Evolutionary conservation across 805 yeast species (phyloP).

Genomic region (Ogataea siamensis): DNA sequence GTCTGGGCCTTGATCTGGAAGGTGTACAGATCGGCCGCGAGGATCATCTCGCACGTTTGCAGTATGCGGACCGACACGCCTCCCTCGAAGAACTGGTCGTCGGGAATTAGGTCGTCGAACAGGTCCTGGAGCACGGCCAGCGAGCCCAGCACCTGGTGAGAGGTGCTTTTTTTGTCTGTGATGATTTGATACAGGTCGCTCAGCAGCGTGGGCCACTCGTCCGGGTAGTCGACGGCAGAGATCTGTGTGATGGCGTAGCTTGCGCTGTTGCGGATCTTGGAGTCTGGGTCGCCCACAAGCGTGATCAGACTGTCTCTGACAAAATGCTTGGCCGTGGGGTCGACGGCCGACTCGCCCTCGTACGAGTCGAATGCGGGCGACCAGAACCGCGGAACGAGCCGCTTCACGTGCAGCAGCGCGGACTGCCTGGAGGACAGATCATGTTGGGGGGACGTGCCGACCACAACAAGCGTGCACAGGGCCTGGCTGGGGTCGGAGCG

Average conservation of each 20-base stretch:
- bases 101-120: conserved; percentile 82
- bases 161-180: conserved; percentile 31
- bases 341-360: conserved; percentile 52
- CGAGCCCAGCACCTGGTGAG: conserved; percentile 48
- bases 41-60: conserved; percentile 45
- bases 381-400: conserved; percentile 75
- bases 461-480: conserved; percentile 40
- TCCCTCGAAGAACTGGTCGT: conserved; percentile 79
- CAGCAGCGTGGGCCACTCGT: conserved; percentile 85
- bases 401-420: conserved; percentile 62
- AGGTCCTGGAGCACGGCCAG: conserved; percentile 67
- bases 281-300: conserved; percentile 45
- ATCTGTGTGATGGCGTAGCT: conserved; percentile 80
- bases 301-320: conserved; percentile 52
- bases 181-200: conserved; percentile 41
- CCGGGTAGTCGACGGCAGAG: conserved; percentile 89
- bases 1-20: conserved; percentile 46
- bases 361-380: conserved; percentile 77
- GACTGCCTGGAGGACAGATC: conserved; percentile 52
- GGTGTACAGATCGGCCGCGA: conserved; percentile 26
- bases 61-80: conserved; percentile 61
- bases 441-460: conserved; percentile 35
- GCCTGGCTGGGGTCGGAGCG: conserved; percentile 48
- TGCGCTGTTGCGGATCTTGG: conserved; percentile 63
- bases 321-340: conserved; percentile 46